Base-by-base conservation (phyloP, 768 basidiomycete genomes). In the Kwoniella dejecticola region DNA sequence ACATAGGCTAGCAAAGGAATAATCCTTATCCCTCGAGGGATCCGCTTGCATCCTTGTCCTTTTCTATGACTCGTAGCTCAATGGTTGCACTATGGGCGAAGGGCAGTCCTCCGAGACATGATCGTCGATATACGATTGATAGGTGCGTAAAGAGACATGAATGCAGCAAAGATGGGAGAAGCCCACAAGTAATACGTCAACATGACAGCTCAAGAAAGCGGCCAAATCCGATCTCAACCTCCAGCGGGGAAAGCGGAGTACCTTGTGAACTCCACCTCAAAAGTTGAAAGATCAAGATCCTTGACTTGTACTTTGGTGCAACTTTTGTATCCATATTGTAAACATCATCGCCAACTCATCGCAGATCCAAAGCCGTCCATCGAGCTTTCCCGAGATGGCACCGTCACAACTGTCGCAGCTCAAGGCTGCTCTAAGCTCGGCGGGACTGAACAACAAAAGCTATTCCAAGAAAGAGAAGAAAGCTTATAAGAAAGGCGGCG, bases 1-100 rank as follows among this genome's bases (percentile, higher is more conserved):
- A 55, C 89, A 89, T 19, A 93, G 85, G 75, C 88, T 88, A 5
- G 91, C 93, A 75, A 95, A 96, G 2, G 91, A 92, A 71, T 93
- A 91, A 77, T 96, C 92, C 69, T 92, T 75, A 52, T 71, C 73
- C 21, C 68, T 46, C 10, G 73, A 69, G 15, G 70, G 59, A 36
- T 71, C 69, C 26, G 42, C 48, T 26, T 58, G 57, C 66, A 66
- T 69, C 7, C 15, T 36, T 15, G 7, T 7, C 33, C 15, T 7
- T 15, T 36, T 36, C 33, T 36, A 36, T 36, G 33, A 36, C 15
- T 36, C 33, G n/a, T n/a, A n/a, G n/a, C n/a, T n/a, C n/a, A n/a
- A n/a, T n/a, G n/a, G n/a, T n/a, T n/a, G n/a, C n/a, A n/a, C n/a
- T n/a, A n/a, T n/a, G n/a, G n/a, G n/a, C n/a, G n/a, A n/a, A n/a